Evolutionary conservation across 2,329 filamentous ascomycete genomes (phyloP), one percentile per base, ranked within the genome.

Genomic region (Claviceps paspali): DNA sequence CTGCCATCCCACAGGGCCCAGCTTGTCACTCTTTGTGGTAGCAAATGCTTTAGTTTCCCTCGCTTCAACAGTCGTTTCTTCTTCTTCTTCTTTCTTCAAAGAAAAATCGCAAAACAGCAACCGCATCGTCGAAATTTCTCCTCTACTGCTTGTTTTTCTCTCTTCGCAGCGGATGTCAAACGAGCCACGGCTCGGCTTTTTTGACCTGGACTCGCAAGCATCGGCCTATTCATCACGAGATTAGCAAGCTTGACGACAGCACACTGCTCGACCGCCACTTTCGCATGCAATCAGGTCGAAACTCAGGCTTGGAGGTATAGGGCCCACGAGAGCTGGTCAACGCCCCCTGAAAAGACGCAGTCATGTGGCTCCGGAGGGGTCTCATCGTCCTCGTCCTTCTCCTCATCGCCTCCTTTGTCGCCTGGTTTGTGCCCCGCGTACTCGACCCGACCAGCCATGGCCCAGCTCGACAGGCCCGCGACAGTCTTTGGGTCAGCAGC

Each of bases 401-500:
- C 45, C 43, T 64, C 42, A 38, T 61, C 31, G 39, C 73, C 46
- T 56, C 68, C 41, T 62, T 75, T 45, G 41, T 64, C 34, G 56
- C 68, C 33, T 67, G 63, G 51, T 55, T 65, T 22, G 50, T 80
- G 6, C 67, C 73, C 31, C 62, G 64, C 37, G 54, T 66, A 30
- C 65, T 81, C 42, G 73, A 79, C 41, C 79, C 79, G 2, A 70
- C 70, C n/a, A 66, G 64, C n/a, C 73, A 71, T 40, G 64, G 68
- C 41, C 66, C 66, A 26, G 72, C 73, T 35, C 76, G 79, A 56
- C 67, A 69, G 35, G 60, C 64, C 36, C 73, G 77, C 46, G 78
- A 84, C 52, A 60, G 62, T 40, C 61, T 58, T 45, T 88, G 82
- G 82, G 73, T 87, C 33, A 65, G 72, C 32, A 79, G 71, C 14